These are phyloP conservation scores for Hymenoscyphus albidus DNA, from an alignment of 2,329 filamentous ascomycete genomes.

Conservation along the genomic window DNA sequence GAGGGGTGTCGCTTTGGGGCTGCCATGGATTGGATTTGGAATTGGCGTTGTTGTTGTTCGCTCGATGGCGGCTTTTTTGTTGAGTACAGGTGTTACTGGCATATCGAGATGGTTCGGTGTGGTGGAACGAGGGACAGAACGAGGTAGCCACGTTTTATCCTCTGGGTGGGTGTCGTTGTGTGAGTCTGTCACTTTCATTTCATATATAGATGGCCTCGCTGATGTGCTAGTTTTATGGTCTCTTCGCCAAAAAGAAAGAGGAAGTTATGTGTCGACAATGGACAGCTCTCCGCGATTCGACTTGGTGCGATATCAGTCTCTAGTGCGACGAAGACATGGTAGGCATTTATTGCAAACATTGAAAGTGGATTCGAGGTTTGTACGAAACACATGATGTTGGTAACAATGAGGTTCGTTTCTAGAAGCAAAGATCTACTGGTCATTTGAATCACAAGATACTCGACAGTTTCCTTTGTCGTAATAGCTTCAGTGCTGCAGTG, in stretches of 20 bases:
- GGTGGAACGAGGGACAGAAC: neutral
- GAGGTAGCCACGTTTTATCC: neutral
- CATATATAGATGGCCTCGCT: neutral
- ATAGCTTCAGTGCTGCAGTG: neutral
- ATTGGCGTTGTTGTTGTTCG: neutral
- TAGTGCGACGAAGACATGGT: neutral
- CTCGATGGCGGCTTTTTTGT: neutral
- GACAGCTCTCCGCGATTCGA: neutral
- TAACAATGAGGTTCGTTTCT: neutral
- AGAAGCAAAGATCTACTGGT: neutral
- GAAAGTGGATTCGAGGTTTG: neutral
- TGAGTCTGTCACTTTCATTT: neutral
- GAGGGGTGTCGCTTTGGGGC: neutral
- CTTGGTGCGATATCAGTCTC: neutral
- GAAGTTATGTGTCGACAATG: no score
- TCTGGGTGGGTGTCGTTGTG: neutral
- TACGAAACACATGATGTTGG: neutral
- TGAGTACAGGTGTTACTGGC: neutral
- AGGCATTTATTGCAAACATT: neutral
- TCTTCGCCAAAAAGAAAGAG: no score
- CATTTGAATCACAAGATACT: neutral
- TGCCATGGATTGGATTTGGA: neutral
- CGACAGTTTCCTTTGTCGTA: neutral
- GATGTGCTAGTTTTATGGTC: no score
- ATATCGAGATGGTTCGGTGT: neutral